Evolutionary conservation across 2,329 filamentous ascomycete species (phyloP).

Genomic region (Ophiocordyceps camponoti-leonardi): DNA sequence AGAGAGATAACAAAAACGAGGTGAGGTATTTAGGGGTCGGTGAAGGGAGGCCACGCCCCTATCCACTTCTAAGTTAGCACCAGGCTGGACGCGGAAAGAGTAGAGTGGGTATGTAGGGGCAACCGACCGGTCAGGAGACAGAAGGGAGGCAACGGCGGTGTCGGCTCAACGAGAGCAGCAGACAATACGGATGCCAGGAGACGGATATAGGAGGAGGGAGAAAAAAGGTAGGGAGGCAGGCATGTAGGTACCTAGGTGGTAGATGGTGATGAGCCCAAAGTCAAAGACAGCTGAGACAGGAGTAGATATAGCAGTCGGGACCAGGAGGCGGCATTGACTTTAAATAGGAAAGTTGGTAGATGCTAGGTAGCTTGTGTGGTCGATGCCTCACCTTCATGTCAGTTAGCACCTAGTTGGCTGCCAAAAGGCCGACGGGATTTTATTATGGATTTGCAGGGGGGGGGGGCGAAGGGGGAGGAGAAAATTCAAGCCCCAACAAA

Average conservation of each 20-base stretch:
- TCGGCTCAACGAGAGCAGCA: not conserved
- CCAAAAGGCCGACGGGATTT: not conserved
- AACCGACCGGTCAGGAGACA: not conserved
- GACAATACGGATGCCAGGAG: not conserved
- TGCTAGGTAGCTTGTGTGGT: not conserved
- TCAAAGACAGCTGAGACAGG: not conserved
- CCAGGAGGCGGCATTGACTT: not conserved
- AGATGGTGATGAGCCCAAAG: not conserved
- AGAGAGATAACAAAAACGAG: not conserved
- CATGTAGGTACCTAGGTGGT: not conserved
- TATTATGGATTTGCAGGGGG: not conserved
- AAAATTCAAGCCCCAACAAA: constrained; percentile 1
- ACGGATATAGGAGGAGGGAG: not conserved
- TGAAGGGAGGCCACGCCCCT: not conserved
- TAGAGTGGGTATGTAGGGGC: not conserved
- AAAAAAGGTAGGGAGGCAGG: not conserved
- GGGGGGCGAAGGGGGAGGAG: not conserved
- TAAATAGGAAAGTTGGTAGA: not conserved
- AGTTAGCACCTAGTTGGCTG: too few species aligned
- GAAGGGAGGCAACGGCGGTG: not conserved
- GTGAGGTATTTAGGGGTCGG: not conserved
- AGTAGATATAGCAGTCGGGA: not conserved
- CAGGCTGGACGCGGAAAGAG: not conserved
- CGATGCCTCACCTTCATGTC: not conserved
- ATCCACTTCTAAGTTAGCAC: not conserved